Base-by-base conservation (phyloP, 1,139 yeast genomes). In the Suhomyces anneliseae region DNA sequence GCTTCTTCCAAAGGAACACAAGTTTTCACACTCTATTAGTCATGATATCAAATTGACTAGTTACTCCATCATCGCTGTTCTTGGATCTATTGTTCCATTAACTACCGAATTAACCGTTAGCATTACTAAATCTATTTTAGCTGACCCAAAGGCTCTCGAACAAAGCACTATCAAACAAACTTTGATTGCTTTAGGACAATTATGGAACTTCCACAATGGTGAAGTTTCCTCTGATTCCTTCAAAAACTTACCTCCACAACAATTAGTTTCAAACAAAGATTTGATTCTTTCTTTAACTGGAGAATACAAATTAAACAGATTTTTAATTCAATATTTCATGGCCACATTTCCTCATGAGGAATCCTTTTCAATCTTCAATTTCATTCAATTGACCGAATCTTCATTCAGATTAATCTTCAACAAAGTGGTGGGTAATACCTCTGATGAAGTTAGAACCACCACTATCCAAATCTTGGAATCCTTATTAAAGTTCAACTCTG, bases 21-120 rank as follows among this genome's bases (percentile, higher is more conserved):
- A 54, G 43, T 55, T 52, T 44, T 57, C 66, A 9, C 39, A 52
- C 26, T 68, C 82, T 2, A 57, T 72, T 41, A 75, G 78, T 32
- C 71, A 79, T 35, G 96, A 90, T 59, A 78, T 86, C 43, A 95
- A 86, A 62, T 78, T 89, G 53, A 85, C 97, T 31, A 90, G 93
- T 3, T 93, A 87, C 62, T 87, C 96, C 46, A 73, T 90, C 11
- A 64, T 92, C 34, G 81, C 95, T 0, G 97, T 93, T 2, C 72
- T 92, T 44, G 79, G 87, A 3, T 78, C 95, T 2, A 83, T 93
- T 43, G 76, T 85, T 39, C 86, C 90, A 8, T 74, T 93, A 46
- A 77, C 85, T 8, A 69, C 74, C 44, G 83, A 80, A 8, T 79
- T 92, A 29, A 72, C 85, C 27, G 68, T 76, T 38, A 90, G 96